These are phyloP conservation scores for Fusarium proliferatum DNA, from an alignment of 2,329 filamentous ascomycete species.

Conservation along the genomic window DNA sequence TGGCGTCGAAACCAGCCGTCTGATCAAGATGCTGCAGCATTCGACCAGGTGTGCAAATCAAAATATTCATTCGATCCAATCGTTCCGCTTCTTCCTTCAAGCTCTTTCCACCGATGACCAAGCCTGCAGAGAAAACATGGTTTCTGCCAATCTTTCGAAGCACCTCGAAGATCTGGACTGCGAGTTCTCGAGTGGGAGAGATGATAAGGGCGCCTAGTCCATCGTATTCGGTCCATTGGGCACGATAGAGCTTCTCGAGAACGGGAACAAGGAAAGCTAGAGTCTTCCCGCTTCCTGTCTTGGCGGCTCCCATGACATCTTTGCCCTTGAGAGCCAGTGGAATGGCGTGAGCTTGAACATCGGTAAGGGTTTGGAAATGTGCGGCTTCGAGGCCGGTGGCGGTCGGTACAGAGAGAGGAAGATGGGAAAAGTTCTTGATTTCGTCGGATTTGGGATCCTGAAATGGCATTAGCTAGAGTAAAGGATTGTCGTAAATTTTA, in stretches of 20 bases:
- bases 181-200: conserved; percentile 92
- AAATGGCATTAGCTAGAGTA: conserved; percentile 10
- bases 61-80: conserved; percentile 91
- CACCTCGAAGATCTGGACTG: conserved; percentile 97
- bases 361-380: conserved; percentile 90
- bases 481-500: background rate
- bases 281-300: conserved; percentile 96
- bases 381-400: conserved; percentile 81
- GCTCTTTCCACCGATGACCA: conserved; percentile 94
- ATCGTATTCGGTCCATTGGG: conserved; percentile 90
- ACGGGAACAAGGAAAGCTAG: conserved; percentile 92
- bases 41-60: conserved; percentile 93
- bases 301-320: conserved; percentile 93
- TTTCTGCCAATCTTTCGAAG: conserved; percentile 88
- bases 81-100: conserved; percentile 88
- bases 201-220: conserved; percentile 93
- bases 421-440: conserved; percentile 78
- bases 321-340: conserved; percentile 84
- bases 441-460: conserved; percentile 70
- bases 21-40: conserved; percentile 97
- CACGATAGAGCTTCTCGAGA: conserved; percentile 89
- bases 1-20: conserved; percentile 88
- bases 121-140: conserved; percentile 89
- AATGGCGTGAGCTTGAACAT: conserved; percentile 91
- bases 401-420: conserved; percentile 88